phyloP scores from a whole-genome alignment of 75 land plant genomes.

The Cryptomeria japonica region DNA sequence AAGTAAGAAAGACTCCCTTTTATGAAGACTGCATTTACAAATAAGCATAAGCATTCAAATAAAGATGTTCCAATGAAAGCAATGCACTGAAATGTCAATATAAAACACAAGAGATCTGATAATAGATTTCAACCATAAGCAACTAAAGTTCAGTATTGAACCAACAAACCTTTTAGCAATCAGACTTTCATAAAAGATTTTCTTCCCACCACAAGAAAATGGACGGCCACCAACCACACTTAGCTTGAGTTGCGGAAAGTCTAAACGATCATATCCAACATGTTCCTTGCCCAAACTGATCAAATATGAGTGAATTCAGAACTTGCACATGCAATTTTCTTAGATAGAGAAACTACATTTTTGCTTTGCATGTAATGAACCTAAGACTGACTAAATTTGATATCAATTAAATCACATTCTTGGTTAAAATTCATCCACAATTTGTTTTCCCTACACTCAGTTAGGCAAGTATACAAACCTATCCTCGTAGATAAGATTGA shows the following conservation, averaged over 20 bases:
- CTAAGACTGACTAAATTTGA: neutral
- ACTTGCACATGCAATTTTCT: neutral
- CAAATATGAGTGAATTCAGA: neutral
- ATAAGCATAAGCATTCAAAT: neutral
- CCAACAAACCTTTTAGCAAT: constrained; percentile 40
- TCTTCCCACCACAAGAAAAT: constrained; percentile 76
- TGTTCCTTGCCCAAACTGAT: constrained; percentile 77
- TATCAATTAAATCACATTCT: neutral
- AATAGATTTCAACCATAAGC: constrained; percentile 10
- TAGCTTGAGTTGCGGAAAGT: constrained; percentile 61
- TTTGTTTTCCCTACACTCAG: neutral
- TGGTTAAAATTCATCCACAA: neutral
- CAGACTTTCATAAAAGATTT: constrained; percentile 30
- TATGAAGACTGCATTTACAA: no score
- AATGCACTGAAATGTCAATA: neutral
- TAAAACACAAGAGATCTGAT: neutral
- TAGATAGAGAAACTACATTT: constrained; percentile 3
- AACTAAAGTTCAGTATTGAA: neutral
- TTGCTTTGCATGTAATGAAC: neutral
- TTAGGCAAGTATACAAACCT: neutral
- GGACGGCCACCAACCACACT: constrained; percentile 92
- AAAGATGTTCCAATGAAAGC: neutral
- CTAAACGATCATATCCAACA: constrained; percentile 70
- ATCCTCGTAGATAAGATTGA: neutral
- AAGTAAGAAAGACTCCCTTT: neutral